phyloP scores from a whole-genome alignment of 1,139 yeast species.

The Lipomyces yarrowii region DNA sequence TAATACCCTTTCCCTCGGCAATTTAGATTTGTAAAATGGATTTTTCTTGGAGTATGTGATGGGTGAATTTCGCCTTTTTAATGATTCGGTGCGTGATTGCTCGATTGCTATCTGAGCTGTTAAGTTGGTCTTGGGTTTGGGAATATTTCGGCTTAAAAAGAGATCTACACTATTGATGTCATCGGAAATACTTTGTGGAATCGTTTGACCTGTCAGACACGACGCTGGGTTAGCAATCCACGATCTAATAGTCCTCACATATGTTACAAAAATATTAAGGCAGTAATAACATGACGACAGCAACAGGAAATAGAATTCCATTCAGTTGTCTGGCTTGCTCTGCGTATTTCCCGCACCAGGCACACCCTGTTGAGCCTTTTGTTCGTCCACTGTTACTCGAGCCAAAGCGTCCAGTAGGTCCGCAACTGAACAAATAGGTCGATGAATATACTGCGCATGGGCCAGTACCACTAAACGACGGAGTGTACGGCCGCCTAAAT shows the following conservation, averaged over 20 bases:
- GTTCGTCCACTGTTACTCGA: background rate
- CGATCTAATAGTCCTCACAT: background rate
- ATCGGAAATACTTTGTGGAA: background rate
- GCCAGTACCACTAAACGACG: slow-evolving; percentile 27
- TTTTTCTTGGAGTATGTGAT: background rate
- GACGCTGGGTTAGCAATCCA: background rate
- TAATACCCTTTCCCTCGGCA: background rate
- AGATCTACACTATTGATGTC: background rate
- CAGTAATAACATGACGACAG: background rate
- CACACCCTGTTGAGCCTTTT: background rate
- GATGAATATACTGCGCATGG: slow-evolving; percentile 16
- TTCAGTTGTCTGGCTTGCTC: background rate
- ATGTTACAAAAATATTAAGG: background rate
- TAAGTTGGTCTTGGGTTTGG: background rate
- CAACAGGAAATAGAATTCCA: background rate
- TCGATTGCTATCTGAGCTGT: background rate
- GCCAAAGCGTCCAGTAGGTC: slow-evolving; percentile 14
- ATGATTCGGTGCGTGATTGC: too few relatives aligned
- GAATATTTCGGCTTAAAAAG: background rate
- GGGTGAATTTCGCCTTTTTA: background rate
- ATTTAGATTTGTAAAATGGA: background rate
- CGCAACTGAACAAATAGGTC: slow-evolving; percentile 13
- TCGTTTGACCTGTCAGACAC: too few relatives aligned
- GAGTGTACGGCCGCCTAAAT: slow-evolving; percentile 23
- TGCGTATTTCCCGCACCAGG: background rate